A percentile compares a stretch with the other conserved stretches of the same genome.
These are phyloP conservation scores for Colletotrichum gloeosporioides DNA, from an alignment of 2,329 filamentous ascomycete genomes.

Conservation along the genomic window DNA sequence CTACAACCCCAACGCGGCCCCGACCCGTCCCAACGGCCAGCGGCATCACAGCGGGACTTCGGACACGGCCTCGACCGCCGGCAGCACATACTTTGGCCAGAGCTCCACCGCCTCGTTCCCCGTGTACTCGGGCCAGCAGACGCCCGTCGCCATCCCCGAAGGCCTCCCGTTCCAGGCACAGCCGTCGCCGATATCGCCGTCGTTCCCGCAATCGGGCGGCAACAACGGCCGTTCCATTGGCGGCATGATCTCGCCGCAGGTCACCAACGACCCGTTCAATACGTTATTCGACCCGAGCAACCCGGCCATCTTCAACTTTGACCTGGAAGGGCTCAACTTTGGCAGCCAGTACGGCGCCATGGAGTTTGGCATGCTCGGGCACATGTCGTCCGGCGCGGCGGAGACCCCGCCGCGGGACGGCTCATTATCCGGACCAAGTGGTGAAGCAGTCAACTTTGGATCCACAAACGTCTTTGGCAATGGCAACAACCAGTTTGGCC, in stretches of 20 bases:
- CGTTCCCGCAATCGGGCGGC: slow-evolving; percentile 63
- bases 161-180: slow-evolving; percentile 64
- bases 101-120: slow-evolving; percentile 52
- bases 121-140: slow-evolving; percentile 55
- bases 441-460: slow-evolving; percentile 40
- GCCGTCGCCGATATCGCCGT: slow-evolving; percentile 77
- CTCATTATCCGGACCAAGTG: slow-evolving; percentile 45
- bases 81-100: slow-evolving; percentile 54
- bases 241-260: slow-evolving; percentile 53
- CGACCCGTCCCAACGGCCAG: slow-evolving; percentile 45
- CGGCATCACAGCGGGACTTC: slow-evolving; percentile 38
- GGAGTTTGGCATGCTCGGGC: slow-evolving; percentile 94
- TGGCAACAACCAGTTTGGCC: slow-evolving; percentile 53
- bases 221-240: slow-evolving; percentile 37
- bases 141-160: slow-evolving; percentile 53
- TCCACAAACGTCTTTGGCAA: slow-evolving; percentile 57
- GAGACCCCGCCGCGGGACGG: slow-evolving; percentile 76
- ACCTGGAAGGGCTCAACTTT: slow-evolving; percentile 92
- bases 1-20: slow-evolving; percentile 63
- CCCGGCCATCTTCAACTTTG: slow-evolving; percentile 92
- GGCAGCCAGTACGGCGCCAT: slow-evolving; percentile 95
- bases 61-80: slow-evolving; percentile 48
- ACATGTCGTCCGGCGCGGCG: slow-evolving; percentile 92
- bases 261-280: slow-evolving; percentile 57
- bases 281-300: slow-evolving; percentile 89